These are phyloP conservation scores for Dianthus caryophyllus DNA, from an alignment of 148 eudicot species.

Conservation along the genomic window DNA sequence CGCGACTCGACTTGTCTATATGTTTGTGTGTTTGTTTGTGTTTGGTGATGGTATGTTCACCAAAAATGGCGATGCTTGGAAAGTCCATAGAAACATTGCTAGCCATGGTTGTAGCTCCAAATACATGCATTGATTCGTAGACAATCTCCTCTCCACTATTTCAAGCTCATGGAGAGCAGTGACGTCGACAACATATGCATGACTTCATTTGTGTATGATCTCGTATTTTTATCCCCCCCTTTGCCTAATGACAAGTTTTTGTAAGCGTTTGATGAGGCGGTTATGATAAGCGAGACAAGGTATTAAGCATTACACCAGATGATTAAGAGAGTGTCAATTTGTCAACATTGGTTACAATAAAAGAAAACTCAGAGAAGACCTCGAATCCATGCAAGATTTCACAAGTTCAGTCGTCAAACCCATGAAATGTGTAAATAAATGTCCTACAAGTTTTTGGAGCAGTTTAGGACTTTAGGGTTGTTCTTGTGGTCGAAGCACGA, in stretches of 20 bases:
- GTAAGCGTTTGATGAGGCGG: constrained; percentile 34
- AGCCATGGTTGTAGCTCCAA: constrained; percentile 40
- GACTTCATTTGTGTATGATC: constrained; percentile 42
- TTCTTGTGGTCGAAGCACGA: no score
- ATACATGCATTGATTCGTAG: constrained; percentile 34
- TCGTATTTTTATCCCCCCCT: constrained; percentile 19
- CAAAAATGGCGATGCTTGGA: constrained; percentile 47
- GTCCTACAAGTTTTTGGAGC: no score
- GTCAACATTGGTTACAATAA: constrained; percentile 37
- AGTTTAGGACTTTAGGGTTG: no score
- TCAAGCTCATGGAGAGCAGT: constrained; percentile 32
- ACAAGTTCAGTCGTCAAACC: constrained; percentile 8
- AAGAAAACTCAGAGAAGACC: constrained; percentile 23
- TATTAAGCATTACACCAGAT: constrained; percentile 21
- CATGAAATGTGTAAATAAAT: not conserved
- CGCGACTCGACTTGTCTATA: no score
- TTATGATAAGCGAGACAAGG: constrained; percentile 22
- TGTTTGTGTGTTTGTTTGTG: no score
- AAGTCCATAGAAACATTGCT: constrained; percentile 36
- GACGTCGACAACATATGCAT: constrained; percentile 26
- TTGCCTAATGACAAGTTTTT: constrained; percentile 27
- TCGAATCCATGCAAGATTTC: constrained; percentile 18
- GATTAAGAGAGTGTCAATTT: constrained; percentile 28
- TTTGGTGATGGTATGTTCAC: constrained; percentile 43
- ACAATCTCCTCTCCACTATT: constrained; percentile 32